Percentiles rank a stretch among this genome's conserved stretches.
phyloP scores from a whole-genome alignment of 345 rosid genomes.

The Eucalyptus urophylla region DNA sequence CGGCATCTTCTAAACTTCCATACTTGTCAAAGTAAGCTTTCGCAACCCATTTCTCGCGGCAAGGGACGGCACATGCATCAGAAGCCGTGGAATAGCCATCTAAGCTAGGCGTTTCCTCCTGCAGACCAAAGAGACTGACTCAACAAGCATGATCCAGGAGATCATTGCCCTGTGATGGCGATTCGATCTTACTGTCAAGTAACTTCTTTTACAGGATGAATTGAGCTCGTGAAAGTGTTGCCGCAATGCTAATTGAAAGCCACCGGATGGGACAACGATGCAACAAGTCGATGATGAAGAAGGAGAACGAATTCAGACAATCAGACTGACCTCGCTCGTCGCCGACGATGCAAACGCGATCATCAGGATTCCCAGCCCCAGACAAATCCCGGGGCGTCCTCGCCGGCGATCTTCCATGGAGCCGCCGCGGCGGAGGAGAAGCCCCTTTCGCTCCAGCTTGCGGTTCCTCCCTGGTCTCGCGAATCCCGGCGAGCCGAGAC shows the following conservation, averaged over 20 bases:
- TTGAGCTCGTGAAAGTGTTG: background rate
- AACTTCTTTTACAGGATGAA: background rate
- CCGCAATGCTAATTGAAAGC: background rate
- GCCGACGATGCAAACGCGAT: conserved; percentile 1
- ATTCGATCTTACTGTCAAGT: background rate
- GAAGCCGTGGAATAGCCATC: background rate
- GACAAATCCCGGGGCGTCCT: background rate
- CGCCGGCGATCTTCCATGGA: conserved; percentile 4
- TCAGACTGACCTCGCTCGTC: conserved; percentile 16
- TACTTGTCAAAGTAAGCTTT: conserved; percentile 42
- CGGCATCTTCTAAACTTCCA: conserved; percentile 23
- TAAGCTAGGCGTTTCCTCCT: conserved; percentile 6
- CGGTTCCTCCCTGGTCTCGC: no score
- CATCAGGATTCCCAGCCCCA: conserved; percentile 3
- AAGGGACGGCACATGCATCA: background rate
- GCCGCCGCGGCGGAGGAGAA: background rate
- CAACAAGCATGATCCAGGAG: background rate
- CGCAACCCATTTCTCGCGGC: conserved; percentile 27
- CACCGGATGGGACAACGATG: background rate
- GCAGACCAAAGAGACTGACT: background rate
- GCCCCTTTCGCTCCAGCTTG: background rate
- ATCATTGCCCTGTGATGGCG: background rate
- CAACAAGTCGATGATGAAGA: background rate
- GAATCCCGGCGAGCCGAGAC: background rate
- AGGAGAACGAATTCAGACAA: background rate